Base-by-base conservation (phyloP, 352 stramenopile genomes). In the Phytophthora cactorum region DNA sequence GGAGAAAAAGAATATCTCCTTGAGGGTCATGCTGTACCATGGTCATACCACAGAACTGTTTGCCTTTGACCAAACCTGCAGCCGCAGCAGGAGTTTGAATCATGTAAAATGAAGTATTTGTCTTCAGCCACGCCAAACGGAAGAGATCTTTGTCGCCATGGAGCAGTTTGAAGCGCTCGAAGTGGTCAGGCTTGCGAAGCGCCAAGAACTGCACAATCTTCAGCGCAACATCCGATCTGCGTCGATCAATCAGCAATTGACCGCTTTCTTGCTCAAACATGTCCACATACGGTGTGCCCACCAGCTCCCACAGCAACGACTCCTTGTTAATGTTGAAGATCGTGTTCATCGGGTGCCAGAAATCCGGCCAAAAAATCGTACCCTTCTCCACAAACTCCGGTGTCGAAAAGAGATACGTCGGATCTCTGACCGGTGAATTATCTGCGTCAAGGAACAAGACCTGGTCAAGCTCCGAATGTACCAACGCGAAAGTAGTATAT, bases 231-330 rank as follows among this genome's bases (percentile, higher is more conserved):
- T 44, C 22, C 28, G 67, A 50, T 62, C 70, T 79, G 9, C 53
- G 56, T 31, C 72, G 72, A 61, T 86, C 73, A 41, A 89, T 69
- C 15, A 88, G 52, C 39, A 89, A 17, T 49, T 89, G 81, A 5
- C 81, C 81, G 41, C 78, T 87, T 46, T 89, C 81, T 57, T 89
- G 81, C 70, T 89, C 81, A 57, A 88, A 88, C 81, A 87, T 88
- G 61, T 83, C 59, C 11, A 82, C 74, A 44, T 71, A 82, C 5
- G 63, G 59, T 25, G 82, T 52, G 25, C 47, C 75, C 2, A 88
- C 54, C 41, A 85, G 45, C 51, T 84, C 71, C 81, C 81, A 89
- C n/a, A 89, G 45, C n/a, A 84, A 65, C 25, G 74, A 83, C 15
- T 72, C 39, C 22, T 70, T 64, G 51, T 87, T 70, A 55, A 89